Conservation (phyloP, 2,329 filamentous ascomycete species). For the Dichotomopilus funicola region DNA sequence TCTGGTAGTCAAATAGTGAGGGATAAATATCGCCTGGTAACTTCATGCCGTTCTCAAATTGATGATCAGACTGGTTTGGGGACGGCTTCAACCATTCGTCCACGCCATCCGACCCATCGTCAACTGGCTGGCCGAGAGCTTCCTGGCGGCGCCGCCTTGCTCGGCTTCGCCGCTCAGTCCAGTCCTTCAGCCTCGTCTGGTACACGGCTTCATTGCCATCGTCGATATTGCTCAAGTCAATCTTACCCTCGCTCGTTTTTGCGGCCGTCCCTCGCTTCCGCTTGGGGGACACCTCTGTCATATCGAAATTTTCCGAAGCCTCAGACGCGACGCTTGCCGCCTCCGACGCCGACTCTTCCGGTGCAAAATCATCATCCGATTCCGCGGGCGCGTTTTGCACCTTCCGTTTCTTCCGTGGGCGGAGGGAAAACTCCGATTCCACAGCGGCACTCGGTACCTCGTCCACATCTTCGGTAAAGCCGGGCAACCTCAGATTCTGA, state of each 20-base stretch:
- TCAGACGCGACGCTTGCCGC: constrained; percentile 27
- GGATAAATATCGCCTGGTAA: constrained; percentile 91
- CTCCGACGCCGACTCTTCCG: constrained; percentile 22
- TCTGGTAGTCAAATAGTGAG: constrained; percentile 92
- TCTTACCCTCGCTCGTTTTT: constrained; percentile 33
- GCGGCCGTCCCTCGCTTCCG: constrained; percentile 35
- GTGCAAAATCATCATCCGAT: constrained; percentile 42
- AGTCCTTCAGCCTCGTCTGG: constrained; percentile 65
- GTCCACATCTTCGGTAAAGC: constrained; percentile 53
- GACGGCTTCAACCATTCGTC: constrained; percentile 81
- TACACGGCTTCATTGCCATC: constrained; percentile 85
- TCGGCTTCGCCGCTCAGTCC: constrained; percentile 53
- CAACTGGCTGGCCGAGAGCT: constrained; percentile 30
- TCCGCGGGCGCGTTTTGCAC: constrained; percentile 28
- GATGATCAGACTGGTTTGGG: constrained; percentile 70
- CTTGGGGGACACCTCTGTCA: constrained; percentile 33
- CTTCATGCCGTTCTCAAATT: constrained; percentile 67
- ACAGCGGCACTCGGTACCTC: constrained; percentile 28
- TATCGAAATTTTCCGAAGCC: constrained; percentile 34
- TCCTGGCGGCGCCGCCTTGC: constrained; percentile 34
- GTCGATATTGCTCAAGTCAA: constrained; percentile 60
- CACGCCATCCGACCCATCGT: constrained; percentile 47
- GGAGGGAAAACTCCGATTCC: constrained; percentile 51
- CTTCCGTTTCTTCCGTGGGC: constrained; percentile 51
- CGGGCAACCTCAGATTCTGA: constrained; percentile 65